Conservation (phyloP, 306 rosid genomes). For the Prunus campanulata region DNA sequence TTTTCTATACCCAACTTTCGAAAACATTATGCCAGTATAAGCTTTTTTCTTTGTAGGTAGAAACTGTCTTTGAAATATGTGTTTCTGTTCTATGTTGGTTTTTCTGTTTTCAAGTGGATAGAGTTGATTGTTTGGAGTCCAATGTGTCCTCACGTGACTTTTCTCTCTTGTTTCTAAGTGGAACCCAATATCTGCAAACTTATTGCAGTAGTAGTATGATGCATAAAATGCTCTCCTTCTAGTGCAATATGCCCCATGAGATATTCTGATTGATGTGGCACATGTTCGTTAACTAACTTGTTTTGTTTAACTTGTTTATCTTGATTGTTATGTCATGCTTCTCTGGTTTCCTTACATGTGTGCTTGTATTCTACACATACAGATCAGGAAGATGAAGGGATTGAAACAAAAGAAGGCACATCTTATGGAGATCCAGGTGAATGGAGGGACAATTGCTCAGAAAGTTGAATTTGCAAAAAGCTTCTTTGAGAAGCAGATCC, state of each 20-base stretch:
- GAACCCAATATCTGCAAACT: not conserved
- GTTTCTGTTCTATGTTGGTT: not conserved
- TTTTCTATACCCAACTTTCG: not conserved
- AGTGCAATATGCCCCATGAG: not conserved
- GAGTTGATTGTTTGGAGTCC: not conserved
- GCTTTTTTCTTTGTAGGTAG: not conserved
- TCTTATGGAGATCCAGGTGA: conserved; percentile 82
- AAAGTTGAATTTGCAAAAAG: conserved; percentile 68
- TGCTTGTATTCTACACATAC: not conserved
- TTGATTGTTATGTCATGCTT: not conserved
- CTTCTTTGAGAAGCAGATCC: conserved; percentile 85
- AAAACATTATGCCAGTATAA: not conserved
- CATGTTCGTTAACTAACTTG: not conserved
- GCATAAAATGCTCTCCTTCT: no score
- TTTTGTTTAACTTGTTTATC: no score
- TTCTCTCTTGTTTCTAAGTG: not conserved
- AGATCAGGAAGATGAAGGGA: conserved; percentile 86
- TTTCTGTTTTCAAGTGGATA: not conserved
- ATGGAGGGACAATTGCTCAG: conserved; percentile 68
- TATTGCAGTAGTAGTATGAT: not conserved
- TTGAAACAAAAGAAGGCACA: conserved; percentile 92
- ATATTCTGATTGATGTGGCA: not conserved
- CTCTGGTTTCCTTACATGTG: not conserved
- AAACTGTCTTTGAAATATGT: not conserved
- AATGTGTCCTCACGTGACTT: not conserved